Evolutionary conservation across 306 rosid genomes (phyloP).

Genomic region (Lupinus albus): DNA sequence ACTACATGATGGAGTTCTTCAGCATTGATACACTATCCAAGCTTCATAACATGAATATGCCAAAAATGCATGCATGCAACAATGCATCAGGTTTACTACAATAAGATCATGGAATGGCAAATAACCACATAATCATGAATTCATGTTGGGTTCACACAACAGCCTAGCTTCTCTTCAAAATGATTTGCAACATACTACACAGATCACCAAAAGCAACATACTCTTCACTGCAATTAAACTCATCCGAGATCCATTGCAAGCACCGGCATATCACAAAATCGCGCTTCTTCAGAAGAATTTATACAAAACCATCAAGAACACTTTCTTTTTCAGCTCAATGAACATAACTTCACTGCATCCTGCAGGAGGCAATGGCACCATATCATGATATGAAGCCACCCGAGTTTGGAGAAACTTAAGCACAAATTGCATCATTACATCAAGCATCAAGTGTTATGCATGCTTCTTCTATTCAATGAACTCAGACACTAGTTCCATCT

Average conservation of each 20-base stretch:
- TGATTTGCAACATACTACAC: slow-evolving; percentile 9
- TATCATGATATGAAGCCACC: slow-evolving; percentile 12
- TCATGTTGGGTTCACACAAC: neutral
- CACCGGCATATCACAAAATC: neutral
- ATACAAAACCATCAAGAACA: neutral
- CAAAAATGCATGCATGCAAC: too few species aligned
- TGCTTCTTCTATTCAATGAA: slow-evolving; percentile 14
- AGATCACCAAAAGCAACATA: neutral
- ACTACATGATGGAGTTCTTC: too few species aligned
- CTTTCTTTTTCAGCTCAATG: neutral
- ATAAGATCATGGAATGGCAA: too few species aligned
- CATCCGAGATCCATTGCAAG: neutral
- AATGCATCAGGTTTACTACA: too few species aligned
- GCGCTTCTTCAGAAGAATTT: neutral
- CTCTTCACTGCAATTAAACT: neutral
- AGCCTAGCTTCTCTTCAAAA: neutral
- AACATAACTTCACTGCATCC: neutral
- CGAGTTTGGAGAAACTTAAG: neutral
- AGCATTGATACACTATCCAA: too few species aligned
- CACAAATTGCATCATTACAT: neutral
- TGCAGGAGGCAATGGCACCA: neutral
- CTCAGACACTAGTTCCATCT: neutral
- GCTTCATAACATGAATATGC: too few species aligned
- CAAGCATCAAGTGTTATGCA: neutral
- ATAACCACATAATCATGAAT: too few species aligned